Base-by-base conservation (phyloP, 768 basidiomycete genomes). In the Termitomyces eurrhizus region DNA sequence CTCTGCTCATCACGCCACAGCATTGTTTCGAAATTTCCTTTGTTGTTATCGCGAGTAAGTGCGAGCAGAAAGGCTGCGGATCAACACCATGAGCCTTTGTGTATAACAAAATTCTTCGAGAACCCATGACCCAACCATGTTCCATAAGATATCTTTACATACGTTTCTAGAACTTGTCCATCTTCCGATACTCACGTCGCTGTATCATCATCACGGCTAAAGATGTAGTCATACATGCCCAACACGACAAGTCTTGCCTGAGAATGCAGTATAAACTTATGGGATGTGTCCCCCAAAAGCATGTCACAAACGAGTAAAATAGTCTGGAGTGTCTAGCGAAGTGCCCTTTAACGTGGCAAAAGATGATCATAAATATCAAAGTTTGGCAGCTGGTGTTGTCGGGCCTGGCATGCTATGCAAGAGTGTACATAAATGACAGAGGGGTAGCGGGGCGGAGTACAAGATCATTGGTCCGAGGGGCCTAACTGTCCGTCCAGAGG, bases 101-200 rank as follows among this genome's bases (percentile, higher is more conserved):
- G 14, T 4, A 42, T n/a, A 26, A 21, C 14, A 12, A 35, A 36
- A 37, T 29, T 29, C 53, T 65, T 62, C 56, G 29, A 54, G 41
- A 60, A 62, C 57, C 61, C 56, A 46, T 48, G 33, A 56, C 33
- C 13, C 54, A 32, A 42, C 56, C 32, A 65, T 41, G 56, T 60
- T 57, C 53, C 33, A 60, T 37, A 59, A 58, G 51, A 56, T 56
- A 52, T 60, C 54, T 52, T 58, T 58, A 61, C 35, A 52, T 52
- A 52, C 56, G 56, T 65, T 65, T 60, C 59, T 62, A 52, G 64
- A 62, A 61, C 32, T 50, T 53, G 54, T 42, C 53, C 50, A 46
- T 37, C 44, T 62, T 60, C 61, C 52, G 42, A 62, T 60, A 21
- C 36, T 50, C 18, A 54, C 41, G 56, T 56, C 55, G 52, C 56